Evolutionary conservation across 2,329 filamentous ascomycete species (phyloP).

Genomic region (Colletotrichum siamense): DNA sequence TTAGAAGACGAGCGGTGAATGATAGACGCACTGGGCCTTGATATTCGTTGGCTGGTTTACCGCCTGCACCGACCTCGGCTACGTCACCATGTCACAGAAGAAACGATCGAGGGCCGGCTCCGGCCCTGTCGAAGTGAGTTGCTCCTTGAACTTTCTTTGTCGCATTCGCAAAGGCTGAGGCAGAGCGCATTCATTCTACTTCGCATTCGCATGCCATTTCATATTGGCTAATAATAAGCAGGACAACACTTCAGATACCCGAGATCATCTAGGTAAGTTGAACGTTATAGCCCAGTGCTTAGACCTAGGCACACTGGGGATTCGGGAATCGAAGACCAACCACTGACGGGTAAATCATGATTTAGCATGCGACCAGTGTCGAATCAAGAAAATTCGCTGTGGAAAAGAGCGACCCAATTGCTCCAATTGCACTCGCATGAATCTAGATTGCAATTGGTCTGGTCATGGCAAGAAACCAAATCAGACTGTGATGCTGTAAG

Average conservation of each 20-base stretch:
- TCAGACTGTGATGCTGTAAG: background rate
- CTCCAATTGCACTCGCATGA: background rate
- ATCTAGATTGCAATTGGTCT: background rate
- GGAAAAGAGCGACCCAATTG: background rate
- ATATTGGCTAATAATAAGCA: background rate
- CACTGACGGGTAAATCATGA: background rate
- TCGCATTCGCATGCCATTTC: background rate
- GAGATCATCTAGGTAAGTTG: background rate
- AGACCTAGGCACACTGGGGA: background rate
- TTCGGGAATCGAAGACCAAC: background rate
- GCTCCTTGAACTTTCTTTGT: background rate
- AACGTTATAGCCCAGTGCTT: background rate
- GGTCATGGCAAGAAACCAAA: background rate
- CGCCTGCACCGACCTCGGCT: background rate
- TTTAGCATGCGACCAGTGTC: background rate
- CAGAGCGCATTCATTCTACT: background rate
- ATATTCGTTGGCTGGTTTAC: background rate
- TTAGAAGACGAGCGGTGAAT: background rate
- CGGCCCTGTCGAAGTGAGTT: background rate
- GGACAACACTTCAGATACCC: background rate
- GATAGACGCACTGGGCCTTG: background rate
- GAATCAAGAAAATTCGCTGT: background rate
- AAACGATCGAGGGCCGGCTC: background rate
- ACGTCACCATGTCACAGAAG: background rate
- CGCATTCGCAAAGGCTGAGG: background rate